Percentiles rank a stretch among this genome's conserved stretches.
These are phyloP conservation scores for Allium sativum DNA, from an alignment of 106 monocot genomes.

Conservation along the genomic window DNA sequence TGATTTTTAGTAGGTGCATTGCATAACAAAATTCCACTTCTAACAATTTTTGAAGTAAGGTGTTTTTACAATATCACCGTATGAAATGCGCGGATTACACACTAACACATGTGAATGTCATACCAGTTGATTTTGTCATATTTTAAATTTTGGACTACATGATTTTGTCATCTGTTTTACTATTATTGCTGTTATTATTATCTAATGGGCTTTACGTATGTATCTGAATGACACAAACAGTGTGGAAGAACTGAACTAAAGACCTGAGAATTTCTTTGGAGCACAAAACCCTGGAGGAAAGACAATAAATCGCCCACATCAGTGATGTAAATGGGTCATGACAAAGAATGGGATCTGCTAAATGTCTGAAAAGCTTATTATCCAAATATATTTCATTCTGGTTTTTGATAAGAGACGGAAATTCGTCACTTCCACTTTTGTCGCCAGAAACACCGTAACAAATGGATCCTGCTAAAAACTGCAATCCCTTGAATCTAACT, in stretches of 20 bases:
- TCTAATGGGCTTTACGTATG: no score
- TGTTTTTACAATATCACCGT: no score
- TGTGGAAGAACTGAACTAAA: constrained; percentile 84
- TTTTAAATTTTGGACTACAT: no score
- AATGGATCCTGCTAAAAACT: constrained; percentile 54
- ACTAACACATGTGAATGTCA: no score
- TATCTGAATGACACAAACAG: constrained; percentile 81
- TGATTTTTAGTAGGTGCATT: no score
- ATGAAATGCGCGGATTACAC: no score
- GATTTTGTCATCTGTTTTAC: no score
- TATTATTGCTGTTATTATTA: no score
- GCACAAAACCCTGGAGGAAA: constrained; percentile 56
- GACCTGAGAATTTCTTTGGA: constrained; percentile 51
- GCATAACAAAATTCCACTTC: no score
- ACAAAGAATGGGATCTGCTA: constrained; percentile 73
- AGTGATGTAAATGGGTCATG: constrained; percentile 83
- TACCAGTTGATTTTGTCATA: no score
- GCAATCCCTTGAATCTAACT: constrained; percentile 59
- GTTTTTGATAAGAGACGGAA: no score
- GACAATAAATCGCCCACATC: constrained; percentile 72
- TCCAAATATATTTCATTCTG: constrained; percentile 29
- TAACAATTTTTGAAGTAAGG: no score
- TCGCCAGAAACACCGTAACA: constrained; percentile 45
- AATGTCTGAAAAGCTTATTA: constrained; percentile 57
- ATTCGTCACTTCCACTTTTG: constrained; percentile 10